These are phyloP conservation scores for Globisporangium spinosum DNA, from an alignment of 352 stramenopile genomes.

Conservation along the genomic window DNA sequence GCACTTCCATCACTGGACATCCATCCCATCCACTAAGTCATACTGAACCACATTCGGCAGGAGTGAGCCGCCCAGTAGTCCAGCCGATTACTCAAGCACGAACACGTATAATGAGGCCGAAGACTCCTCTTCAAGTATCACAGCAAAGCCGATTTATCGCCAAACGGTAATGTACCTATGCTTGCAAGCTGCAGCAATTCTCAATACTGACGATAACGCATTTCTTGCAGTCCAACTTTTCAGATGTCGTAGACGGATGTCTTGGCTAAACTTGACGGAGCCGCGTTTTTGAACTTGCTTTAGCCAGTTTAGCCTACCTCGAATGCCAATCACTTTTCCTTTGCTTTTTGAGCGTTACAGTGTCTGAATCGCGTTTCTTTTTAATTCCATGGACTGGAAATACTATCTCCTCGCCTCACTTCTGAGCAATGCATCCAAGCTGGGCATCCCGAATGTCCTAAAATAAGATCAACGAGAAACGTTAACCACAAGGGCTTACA, in stretches of 20 bases:
- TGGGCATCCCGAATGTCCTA: background rate
- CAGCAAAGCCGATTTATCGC: slow-evolving; percentile 58
- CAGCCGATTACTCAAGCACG: slow-evolving; percentile 40
- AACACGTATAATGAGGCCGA: slow-evolving; percentile 59
- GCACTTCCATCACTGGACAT: background rate
- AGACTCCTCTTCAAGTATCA: slow-evolving; percentile 62
- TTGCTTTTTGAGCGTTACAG: background rate
- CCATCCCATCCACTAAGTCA: background rate
- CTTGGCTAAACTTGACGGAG: background rate
- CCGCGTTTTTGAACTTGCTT: background rate
- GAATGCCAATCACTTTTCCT: background rate
- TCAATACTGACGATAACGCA: background rate
- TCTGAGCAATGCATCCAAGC: background rate
- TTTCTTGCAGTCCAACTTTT: slow-evolving; percentile 17
- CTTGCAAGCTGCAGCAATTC: background rate
- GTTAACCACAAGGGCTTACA: background rate
- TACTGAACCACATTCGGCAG: slow-evolving; percentile 14
- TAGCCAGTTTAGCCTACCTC: background rate
- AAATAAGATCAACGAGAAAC: background rate
- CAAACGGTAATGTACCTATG: slow-evolving; percentile 38
- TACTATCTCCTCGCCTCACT: background rate
- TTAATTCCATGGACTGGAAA: background rate
- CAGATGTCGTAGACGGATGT: slow-evolving; percentile 11
- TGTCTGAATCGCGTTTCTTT: background rate
- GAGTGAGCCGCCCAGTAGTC: slow-evolving; percentile 27